Evolutionary conservation across 768 basidiomycete species (phyloP), one percentile per base, ranked within the genome.

Genomic region (Suillus lakei): DNA sequence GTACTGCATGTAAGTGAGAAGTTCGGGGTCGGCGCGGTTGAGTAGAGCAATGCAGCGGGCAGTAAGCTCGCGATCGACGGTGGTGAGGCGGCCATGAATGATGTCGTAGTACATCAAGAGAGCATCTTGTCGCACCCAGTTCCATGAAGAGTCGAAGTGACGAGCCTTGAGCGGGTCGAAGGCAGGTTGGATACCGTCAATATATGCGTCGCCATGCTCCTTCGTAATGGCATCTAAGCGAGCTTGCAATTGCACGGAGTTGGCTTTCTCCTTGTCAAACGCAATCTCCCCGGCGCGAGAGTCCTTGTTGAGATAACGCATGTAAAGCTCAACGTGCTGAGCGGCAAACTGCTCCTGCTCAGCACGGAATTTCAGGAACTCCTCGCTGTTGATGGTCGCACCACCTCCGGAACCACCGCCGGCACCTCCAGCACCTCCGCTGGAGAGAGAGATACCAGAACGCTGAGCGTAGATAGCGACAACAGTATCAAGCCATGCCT

Each of bases 111-210:
- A 99, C 95, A 99, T 96, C 66, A 95, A 82, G 32, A 99, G 83
- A 18, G 96, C 95, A 67, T 98, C 96, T 80, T 99, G 98, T 66
- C 97, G 91, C 53, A 92, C 97, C 98, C 98, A 99, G 75, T 99
- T 99, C 98, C 97, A 99, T 7, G 92, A 95, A 2, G 97, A 99
- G 76, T 99, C 96, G 83, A 99, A 99, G 75, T 91, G 96, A 54
- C 98, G 93, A 15, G 96, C 98, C 79, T 99, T 99, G 72, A 98
- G 84, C 3, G 93, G 90, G 73, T 97, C 94, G 78, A 99, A 99
- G 64, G 87, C 85, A 12, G 98, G 98, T 73, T 96, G 92, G 66
- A 99, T 96, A 51, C 98, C 98, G 38, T 96, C 91, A 66, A 99
- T 83, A 79, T 99, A 99, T 0, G 84, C 77, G 64, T 99, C 96